phyloP scores from a whole-genome alignment of 2,329 filamentous ascomycete species.

The Pestalotiopsis sp. region DNA sequence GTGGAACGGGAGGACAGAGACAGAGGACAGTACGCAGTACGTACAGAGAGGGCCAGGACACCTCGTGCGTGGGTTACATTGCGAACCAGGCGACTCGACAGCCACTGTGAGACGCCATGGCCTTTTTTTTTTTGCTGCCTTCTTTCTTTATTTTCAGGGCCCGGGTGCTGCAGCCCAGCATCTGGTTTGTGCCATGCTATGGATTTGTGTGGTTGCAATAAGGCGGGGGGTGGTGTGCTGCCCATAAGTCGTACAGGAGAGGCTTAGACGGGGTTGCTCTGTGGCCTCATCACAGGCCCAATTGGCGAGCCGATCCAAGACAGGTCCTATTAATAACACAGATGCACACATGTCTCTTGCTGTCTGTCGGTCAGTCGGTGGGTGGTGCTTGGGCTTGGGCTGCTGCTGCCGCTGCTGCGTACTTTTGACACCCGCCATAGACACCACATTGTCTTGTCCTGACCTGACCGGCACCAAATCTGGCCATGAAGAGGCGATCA shows the following conservation, averaged over 20 bases:
- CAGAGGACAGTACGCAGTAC: background rate
- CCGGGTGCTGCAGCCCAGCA: conserved; percentile 2
- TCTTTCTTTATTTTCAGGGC: background rate
- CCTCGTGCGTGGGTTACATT: conserved; percentile 8
- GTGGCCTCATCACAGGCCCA: background rate
- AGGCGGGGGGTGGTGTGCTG: background rate
- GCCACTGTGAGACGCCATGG: background rate
- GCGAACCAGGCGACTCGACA: background rate
- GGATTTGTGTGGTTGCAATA: background rate
- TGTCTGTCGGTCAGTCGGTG: background rate
- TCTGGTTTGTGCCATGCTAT: background rate
- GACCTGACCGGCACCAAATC: background rate
- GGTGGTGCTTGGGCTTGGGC: background rate
- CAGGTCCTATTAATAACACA: conserved; percentile 12
- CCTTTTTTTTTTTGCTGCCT: conserved; percentile 2
- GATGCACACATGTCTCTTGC: background rate
- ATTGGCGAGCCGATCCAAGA: conserved; percentile 1
- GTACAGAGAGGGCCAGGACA: background rate
- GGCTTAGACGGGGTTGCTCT: conserved; percentile 9
- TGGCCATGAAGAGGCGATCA: background rate
- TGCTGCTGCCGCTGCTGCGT: background rate
- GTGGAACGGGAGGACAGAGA: background rate
- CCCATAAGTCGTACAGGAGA: conserved; percentile 8
- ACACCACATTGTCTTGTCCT: background rate
- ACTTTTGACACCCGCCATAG: background rate